Evolutionary conservation across 257 asterid species (phyloP).

Genomic region (Nicotiana otophora): DNA sequence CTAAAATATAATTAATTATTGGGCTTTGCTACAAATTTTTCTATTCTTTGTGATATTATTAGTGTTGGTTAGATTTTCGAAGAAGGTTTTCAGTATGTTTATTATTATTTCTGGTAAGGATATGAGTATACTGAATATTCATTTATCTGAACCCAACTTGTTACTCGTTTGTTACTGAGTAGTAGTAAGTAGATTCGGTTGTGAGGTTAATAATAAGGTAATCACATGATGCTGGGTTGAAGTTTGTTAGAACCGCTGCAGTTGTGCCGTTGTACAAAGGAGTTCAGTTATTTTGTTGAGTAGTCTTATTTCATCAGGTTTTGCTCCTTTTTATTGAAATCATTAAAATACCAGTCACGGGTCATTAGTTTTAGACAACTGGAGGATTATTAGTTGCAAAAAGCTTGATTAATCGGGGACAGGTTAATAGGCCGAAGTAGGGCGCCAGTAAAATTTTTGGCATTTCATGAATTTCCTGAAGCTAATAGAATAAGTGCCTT

Average conservation of each 20-base stretch:
- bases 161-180: neutral
- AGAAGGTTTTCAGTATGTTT: no score
- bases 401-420: neutral
- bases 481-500: neutral
- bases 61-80: no score
- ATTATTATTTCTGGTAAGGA: neutral
- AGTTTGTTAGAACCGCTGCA: neutral
- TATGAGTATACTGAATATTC: neutral
- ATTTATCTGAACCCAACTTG: conserved; percentile 12
- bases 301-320: neutral
- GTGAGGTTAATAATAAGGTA: neutral
- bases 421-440: neutral
- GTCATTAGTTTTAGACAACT: neutral
- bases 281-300: neutral
- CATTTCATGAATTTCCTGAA: neutral
- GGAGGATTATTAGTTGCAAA: neutral
- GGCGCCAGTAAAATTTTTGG: neutral
- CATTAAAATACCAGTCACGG: neutral
- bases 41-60: neutral
- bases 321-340: neutral
- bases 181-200: neutral
- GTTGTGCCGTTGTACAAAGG: neutral
- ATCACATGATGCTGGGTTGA: neutral
- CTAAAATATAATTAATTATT: neutral
- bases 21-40: neutral